These are phyloP conservation scores for Triticum dicoccoides DNA, from an alignment of 176 grass and related monocot species.

Conservation along the genomic window DNA sequence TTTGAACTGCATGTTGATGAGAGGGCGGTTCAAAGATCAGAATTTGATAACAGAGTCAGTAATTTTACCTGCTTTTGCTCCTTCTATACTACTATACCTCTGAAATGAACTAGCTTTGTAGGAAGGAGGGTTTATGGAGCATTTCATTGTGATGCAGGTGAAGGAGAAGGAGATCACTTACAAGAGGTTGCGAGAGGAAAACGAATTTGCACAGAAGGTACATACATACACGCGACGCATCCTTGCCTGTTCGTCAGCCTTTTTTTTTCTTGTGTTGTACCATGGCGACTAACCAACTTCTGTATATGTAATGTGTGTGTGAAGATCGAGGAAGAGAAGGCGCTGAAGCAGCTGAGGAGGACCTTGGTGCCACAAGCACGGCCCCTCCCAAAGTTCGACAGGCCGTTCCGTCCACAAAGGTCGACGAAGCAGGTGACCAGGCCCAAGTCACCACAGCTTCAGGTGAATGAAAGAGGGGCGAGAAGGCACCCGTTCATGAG, in stretches of 20 bases:
- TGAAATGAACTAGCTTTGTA: neutral
- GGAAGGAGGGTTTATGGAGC: neutral
- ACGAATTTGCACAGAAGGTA: constrained; percentile 80
- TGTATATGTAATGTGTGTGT: constrained; percentile 13
- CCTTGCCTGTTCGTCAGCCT: neutral
- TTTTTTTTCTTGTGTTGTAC: neutral
- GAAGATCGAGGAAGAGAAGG: constrained; percentile 98
- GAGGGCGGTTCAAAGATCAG: constrained; percentile 75
- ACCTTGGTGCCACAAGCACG: constrained; percentile 84
- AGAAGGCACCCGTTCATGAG: constrained; percentile 63
- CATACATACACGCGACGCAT: neutral
- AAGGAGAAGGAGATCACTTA: constrained; percentile 85
- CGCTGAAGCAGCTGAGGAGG: constrained; percentile 81
- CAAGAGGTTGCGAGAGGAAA: constrained; percentile 85
- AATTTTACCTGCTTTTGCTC: neutral
- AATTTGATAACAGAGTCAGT: constrained; percentile 78
- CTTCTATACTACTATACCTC: neutral
- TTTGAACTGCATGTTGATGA: constrained; percentile 75
- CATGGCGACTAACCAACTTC: neutral
- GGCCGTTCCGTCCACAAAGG: constrained; percentile 84
- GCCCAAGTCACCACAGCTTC: constrained; percentile 66
- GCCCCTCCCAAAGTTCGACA: constrained; percentile 80
- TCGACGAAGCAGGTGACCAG: constrained; percentile 70
- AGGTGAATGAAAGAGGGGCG: constrained; percentile 56
- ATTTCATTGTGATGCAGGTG: constrained; percentile 41